Conservation (phyloP, 768 basidiomycete genomes). For the Hirschioporus abietinus region DNA sequence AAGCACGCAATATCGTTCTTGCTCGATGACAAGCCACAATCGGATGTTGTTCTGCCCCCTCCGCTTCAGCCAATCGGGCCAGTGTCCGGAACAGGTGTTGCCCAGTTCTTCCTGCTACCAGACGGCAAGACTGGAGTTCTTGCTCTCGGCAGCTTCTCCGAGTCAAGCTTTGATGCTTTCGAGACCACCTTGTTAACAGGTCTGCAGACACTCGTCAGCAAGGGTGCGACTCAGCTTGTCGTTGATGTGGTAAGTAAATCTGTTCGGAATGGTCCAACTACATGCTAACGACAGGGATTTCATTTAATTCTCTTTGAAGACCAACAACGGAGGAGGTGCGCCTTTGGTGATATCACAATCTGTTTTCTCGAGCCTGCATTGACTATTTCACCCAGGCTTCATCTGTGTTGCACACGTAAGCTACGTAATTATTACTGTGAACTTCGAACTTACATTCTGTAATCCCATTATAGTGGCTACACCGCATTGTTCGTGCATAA, state of each 20-base stretch:
- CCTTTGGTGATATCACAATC: not conserved
- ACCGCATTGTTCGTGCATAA: slow-evolving; percentile 29
- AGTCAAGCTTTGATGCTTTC: slow-evolving; percentile 35
- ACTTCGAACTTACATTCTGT: not conserved
- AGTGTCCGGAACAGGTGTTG: slow-evolving; percentile 42
- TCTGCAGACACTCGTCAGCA: slow-evolving; percentile 37
- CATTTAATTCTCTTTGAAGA: not conserved
- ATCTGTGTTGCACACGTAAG: slow-evolving; percentile 58
- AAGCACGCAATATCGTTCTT: slow-evolving; percentile 43
- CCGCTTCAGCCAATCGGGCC: slow-evolving; percentile 30
- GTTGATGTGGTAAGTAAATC: slow-evolving; percentile 42
- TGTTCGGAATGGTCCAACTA: not conserved
- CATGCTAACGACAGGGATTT: not conserved
- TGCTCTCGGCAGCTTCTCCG: slow-evolving; percentile 54
- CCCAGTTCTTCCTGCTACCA: slow-evolving; percentile 50
- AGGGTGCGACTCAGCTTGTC: slow-evolving; percentile 47
- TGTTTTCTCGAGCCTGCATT: not conserved
- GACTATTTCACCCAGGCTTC: slow-evolving; percentile 28
- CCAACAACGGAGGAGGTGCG: slow-evolving; percentile 28
- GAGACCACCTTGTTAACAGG: slow-evolving; percentile 40
- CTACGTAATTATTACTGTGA: not conserved
- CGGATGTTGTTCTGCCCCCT: slow-evolving; percentile 33
- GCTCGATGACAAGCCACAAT: slow-evolving; percentile 39
- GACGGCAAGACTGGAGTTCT: slow-evolving; percentile 51
- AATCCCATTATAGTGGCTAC: slow-evolving; percentile 28